Evolutionary conservation across 2,329 filamentous ascomycete genomes (phyloP), one percentile per base, ranked within the genome.

Genomic region (Colletotrichum graminicola): DNA sequence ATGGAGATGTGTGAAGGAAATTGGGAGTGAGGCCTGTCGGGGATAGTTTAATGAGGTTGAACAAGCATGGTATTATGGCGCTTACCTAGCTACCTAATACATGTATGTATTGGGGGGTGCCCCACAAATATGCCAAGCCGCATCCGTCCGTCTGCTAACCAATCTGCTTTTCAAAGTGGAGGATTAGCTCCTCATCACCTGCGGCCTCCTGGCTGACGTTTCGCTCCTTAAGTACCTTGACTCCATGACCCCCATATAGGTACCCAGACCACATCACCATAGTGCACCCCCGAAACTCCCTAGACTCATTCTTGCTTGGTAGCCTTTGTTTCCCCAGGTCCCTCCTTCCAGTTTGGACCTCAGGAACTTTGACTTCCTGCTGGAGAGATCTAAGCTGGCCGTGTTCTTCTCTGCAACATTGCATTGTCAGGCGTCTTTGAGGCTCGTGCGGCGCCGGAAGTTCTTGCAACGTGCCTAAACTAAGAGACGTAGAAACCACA

Each of bases 41-140:
- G 68, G n/a, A 23, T 16, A 52, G 49, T 67, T 57, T 67, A n/a
- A 39, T 62, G 70, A 63, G 49, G 49, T 63, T 26, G 36, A 43
- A 45, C 26, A 34, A 55, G 39, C 49, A 55, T 32, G 61, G 43
- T 12, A 43, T 26, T 36, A 43, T 34, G 61, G 61, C 49, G 61
- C 49, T 41, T 63, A 54, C n/a, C n/a, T n/a, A 47, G 8, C 12
- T 51, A 51, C 32, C 41, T 34, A 55, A 21, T 36, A n/a, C 51
- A 21, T 26, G 32, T 21, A 55, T 55, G 51, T 11, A 34, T 16
- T 39, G 55, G 34, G 29, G 54, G 54, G 3, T 23, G 34, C 18
- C n/a, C 55, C 55, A 57, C 55, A 57, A 41, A 41, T 41, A 34
- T 36, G n/a, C n/a, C 34, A 18, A 57, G 55, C n/a, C n/a, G 39